Percentiles rank a stretch among this genome's conserved stretches.
These are phyloP conservation scores for Phytophthora brassicae DNA, from an alignment of 352 stramenopile species.

Conservation along the genomic window DNA sequence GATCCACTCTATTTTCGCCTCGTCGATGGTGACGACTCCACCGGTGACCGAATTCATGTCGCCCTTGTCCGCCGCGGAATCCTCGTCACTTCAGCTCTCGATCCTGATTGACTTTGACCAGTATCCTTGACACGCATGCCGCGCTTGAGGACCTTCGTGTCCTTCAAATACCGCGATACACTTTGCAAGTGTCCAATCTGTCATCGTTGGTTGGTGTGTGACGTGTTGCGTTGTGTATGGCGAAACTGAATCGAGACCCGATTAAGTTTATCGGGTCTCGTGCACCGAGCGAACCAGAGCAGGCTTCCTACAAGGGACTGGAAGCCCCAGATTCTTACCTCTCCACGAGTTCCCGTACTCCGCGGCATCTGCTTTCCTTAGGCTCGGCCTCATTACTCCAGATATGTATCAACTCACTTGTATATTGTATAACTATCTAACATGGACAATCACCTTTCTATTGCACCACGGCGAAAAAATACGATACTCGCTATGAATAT, in stretches of 20 bases:
- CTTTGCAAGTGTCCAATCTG: slow-evolving; percentile 14
- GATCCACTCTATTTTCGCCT: slow-evolving; percentile 2
- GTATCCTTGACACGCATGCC: neutral
- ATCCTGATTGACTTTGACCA: neutral
- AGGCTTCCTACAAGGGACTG: slow-evolving; percentile 36
- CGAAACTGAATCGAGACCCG: too few species aligned
- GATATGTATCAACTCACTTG: too few species aligned
- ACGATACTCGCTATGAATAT: neutral
- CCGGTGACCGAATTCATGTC: slow-evolving; percentile 27
- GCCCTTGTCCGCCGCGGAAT: slow-evolving; percentile 25
- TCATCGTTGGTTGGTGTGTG: slow-evolving; percentile 3
- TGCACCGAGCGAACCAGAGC: slow-evolving; percentile 33
- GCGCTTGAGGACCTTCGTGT: slow-evolving; percentile 11
- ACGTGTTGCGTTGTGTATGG: slow-evolving; percentile 18
- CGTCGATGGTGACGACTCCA: slow-evolving; percentile 7
- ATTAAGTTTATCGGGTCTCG: slow-evolving; percentile 29
- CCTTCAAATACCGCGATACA: slow-evolving; percentile 27
- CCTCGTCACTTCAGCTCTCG: slow-evolving; percentile 16
- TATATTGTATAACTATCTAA: neutral
- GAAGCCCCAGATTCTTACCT: slow-evolving; percentile 20
- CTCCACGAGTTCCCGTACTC: neutral
- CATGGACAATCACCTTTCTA: neutral
- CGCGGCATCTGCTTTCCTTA: neutral
- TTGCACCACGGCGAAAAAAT: neutral
- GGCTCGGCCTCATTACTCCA: too few species aligned